These are phyloP conservation scores for Nemophila menziesii DNA, from an alignment of 257 asterid species.

Conservation along the genomic window DNA sequence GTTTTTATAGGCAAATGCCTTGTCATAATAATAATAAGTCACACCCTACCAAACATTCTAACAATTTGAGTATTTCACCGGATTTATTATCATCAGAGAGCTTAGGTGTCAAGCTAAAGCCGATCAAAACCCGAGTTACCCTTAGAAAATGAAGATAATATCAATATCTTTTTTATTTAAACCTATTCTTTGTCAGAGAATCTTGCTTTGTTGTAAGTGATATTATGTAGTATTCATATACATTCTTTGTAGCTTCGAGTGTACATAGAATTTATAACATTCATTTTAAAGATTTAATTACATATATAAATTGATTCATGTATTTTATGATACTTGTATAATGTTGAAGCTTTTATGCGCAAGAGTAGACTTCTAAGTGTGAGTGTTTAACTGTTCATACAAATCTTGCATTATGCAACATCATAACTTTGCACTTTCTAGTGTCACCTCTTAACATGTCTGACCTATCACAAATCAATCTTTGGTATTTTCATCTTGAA, in stretches of 20 bases:
- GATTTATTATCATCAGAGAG: conserved; percentile 16
- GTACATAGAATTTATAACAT: not conserved
- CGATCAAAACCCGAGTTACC: conserved; percentile 16
- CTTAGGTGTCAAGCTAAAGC: conserved; percentile 17
- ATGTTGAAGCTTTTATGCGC: too few relatives aligned
- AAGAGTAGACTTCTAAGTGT: too few relatives aligned
- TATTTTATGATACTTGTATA: too few relatives aligned
- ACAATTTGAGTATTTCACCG: conserved; percentile 15
- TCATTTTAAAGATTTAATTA: not conserved
- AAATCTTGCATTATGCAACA: too few relatives aligned
- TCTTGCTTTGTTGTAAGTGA: not conserved
- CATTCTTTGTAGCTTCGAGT: not conserved
- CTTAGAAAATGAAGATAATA: not conserved
- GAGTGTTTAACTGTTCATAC: too few relatives aligned
- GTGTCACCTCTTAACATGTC: too few relatives aligned
- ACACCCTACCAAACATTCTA: conserved; percentile 7
- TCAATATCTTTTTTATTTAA: not conserved
- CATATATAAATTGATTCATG: too few relatives aligned
- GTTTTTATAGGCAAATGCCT: conserved; percentile 31
- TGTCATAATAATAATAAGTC: conserved; percentile 4
- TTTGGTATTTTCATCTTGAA: too few relatives aligned
- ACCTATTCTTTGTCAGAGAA: not conserved
- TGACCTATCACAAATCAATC: too few relatives aligned
- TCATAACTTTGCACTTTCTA: too few relatives aligned
- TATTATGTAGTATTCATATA: not conserved